Base-by-base conservation (phyloP, 2,329 filamentous ascomycete genomes). In the Aspergillus aculeatus region DNA sequence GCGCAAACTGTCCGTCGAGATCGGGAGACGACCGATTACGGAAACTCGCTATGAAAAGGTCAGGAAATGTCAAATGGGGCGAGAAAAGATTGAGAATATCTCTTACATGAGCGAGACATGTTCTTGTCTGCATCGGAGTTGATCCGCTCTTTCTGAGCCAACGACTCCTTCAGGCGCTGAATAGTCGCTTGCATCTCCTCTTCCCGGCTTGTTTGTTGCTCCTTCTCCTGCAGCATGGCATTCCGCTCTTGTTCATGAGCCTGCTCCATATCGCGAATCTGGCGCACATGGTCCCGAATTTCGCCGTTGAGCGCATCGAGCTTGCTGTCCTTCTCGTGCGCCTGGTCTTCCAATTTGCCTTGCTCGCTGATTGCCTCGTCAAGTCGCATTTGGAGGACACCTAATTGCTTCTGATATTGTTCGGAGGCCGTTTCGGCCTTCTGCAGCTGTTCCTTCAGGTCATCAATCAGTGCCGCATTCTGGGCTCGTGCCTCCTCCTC, bases 161-260 rank as follows among this genome's bases (percentile, higher is more conserved):
- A 81, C 53, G 87, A 89, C 74, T 97, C 93, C 82, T 97, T 98
- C 68, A 99, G 81, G 57, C 94, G 84, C 78, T 96, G 92, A 71
- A 98, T 95, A 57, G 94, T 89, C 59, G 86, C 82, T 76, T 96
- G 91, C 84, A 98, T 88, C 75, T 96, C 92, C 71, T 96, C 92
- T 73, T 97, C 92, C 59, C 89, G 85, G 67, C 89, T 89, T 57
- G 85, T 82, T 77, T 93, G 89, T 68, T 96, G 91, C 66, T 97
- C 93, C 79, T 96, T 95, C 75, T 98, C 94, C 77, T 93, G 92
- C 71, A 91, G 87, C 78, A 94, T 90, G 57, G 91, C 87, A 71
- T 89, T 91, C 64, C 92, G 86, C 78, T 99, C 95, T 49, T 90
- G 87, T 75, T 98, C 94, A 75, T 96, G 96, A 65, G 96, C 93